phyloP scores from a whole-genome alignment of 1,284 basidiomycete genomes.

The Cystobasidium sp. region DNA sequence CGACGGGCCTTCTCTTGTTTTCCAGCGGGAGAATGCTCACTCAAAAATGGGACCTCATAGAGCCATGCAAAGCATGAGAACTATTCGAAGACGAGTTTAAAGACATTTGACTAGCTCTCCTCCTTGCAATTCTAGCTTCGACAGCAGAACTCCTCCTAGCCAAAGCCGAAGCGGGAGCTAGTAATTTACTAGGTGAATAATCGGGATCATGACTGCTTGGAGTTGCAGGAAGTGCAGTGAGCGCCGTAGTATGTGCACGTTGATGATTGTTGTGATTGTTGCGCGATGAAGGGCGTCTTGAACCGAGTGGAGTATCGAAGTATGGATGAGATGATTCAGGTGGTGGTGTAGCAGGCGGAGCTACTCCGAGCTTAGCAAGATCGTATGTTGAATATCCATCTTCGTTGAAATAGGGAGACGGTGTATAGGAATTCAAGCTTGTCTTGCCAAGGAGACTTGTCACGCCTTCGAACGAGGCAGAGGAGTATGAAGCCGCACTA shows the following conservation, averaged over 20 bases:
- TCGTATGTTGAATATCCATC: background rate
- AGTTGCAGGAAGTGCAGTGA: slow-evolving; percentile 10
- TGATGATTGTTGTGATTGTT: slow-evolving; percentile 4
- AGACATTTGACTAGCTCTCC: slow-evolving; percentile 6
- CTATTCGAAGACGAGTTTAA: background rate
- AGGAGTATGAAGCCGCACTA: background rate
- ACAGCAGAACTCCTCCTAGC: slow-evolving; percentile 35
- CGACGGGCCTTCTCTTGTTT: no score
- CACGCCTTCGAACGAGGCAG: background rate
- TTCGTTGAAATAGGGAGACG: background rate
- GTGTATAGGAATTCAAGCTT: background rate
- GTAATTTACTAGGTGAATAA: slow-evolving; percentile 2
- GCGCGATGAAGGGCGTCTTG: background rate
- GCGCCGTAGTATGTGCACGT: slow-evolving; percentile 7
- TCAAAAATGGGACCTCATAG: no score
- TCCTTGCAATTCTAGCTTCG: slow-evolving; percentile 23
- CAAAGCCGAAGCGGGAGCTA: slow-evolving; percentile 30
- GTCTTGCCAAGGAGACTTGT: background rate
- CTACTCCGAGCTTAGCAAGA: slow-evolving; percentile 1
- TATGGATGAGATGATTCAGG: background rate
- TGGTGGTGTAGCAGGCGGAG: slow-evolving; percentile 6
- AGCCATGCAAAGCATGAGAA: background rate
- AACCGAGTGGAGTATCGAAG: background rate
- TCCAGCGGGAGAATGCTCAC: no score
- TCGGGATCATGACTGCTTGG: background rate